These are phyloP conservation scores for Magnusiomyces starmeri DNA, from an alignment of 1,139 yeast genomes.

Conservation along the genomic window DNA sequence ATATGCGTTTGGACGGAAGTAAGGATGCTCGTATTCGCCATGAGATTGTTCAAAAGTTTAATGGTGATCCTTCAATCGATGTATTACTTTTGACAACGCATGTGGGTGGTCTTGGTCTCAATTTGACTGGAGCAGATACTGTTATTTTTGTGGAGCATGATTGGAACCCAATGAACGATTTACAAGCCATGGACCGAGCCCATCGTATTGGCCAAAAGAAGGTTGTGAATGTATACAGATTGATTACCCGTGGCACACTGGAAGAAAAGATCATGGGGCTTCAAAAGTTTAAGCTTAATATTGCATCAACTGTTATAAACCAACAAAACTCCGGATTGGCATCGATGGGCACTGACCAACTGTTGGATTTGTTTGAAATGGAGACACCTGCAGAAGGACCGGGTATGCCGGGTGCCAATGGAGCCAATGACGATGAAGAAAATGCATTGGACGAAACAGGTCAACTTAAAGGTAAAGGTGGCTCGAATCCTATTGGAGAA, in stretches of 20 bases:
- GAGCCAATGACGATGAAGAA: conserved; percentile 33
- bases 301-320: conserved; percentile 91
- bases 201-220: conserved; percentile 97
- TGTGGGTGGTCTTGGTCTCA: conserved; percentile 96
- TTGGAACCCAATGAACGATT: conserved; percentile 99
- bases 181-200: conserved; percentile 99
- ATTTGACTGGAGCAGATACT: conserved; percentile 97
- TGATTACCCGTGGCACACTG: conserved; percentile 84
- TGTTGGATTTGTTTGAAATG: conserved; percentile 80
- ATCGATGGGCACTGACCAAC: conserved; percentile 94
- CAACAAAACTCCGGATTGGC: conserved; percentile 93
- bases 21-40: conserved; percentile 92
- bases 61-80: conserved; percentile 95
- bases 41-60: conserved; percentile 82
- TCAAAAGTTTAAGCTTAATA: conserved; percentile 94
- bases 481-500: conserved; percentile 60
- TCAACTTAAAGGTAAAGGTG: conserved; percentile 52
- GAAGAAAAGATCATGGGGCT: conserved; percentile 98
- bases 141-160: conserved; percentile 98
- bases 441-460: conserved; percentile 47
- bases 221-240: conserved; percentile 89
- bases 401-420: conserved; percentile 33
- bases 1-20: conserved; percentile 91
- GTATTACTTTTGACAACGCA: conserved; percentile 86
- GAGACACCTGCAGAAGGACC: conserved; percentile 42